Evolutionary conservation across 2,329 filamentous ascomycete species (phyloP).

Genomic region (Cladosporium halotolerans): DNA sequence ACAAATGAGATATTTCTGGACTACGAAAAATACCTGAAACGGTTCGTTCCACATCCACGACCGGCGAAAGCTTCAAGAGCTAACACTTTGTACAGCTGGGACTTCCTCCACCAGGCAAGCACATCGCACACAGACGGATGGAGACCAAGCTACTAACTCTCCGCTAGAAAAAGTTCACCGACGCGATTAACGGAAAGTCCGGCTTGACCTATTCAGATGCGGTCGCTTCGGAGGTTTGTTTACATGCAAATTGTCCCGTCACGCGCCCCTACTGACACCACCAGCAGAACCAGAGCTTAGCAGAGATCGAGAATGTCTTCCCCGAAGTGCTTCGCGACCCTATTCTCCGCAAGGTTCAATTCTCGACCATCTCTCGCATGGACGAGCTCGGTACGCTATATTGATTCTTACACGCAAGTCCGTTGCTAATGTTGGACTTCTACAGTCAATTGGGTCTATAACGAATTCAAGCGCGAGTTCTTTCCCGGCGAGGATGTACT

Average conservation of each 20-base stretch:
- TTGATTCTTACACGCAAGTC: not conserved
- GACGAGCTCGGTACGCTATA: constrained; percentile 61
- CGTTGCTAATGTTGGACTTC: not conserved
- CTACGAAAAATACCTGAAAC: constrained; percentile 80
- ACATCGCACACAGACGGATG: not conserved
- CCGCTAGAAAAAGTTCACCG: constrained; percentile 75
- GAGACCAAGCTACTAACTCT: not conserved
- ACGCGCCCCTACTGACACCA: constrained; percentile 17
- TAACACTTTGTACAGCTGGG: constrained; percentile 54
- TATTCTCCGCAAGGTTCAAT: constrained; percentile 84
- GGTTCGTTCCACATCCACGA: constrained; percentile 49
- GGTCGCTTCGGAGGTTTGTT: constrained; percentile 41
- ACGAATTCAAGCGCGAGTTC: constrained; percentile 72
- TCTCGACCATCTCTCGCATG: constrained; percentile 80
- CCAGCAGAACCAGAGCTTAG: constrained; percentile 56
- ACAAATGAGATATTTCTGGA: constrained; percentile 84
- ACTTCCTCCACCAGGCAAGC: constrained; percentile 84
- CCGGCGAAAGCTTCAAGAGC: constrained; percentile 9
- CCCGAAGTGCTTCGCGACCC: constrained; percentile 87
- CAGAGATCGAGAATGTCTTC: constrained; percentile 85
- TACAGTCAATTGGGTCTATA: constrained; percentile 53
- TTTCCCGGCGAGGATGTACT: constrained; percentile 82
- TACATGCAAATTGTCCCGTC: not conserved
- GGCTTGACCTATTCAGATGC: constrained; percentile 89
- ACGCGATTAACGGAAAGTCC: constrained; percentile 91